Conservation (phyloP, 306 rosid genomes). For the Cicer yamashitae region DNA sequence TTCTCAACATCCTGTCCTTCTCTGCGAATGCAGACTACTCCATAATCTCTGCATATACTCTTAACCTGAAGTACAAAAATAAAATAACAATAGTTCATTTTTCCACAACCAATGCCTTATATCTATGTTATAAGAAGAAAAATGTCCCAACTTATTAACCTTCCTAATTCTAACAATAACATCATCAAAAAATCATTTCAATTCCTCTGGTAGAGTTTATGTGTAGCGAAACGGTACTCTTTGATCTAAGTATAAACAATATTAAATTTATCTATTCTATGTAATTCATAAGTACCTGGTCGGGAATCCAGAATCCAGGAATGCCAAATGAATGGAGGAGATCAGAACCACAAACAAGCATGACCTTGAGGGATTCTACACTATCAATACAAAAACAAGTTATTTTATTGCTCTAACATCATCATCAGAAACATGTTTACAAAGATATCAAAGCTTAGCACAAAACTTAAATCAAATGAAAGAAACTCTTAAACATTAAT, state of each 20-base stretch:
- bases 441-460: slow-evolving; percentile 24
- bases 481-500: background rate
- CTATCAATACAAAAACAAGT: slow-evolving; percentile 39
- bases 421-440: background rate
- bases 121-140: slow-evolving; percentile 3
- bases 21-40: slow-evolving; percentile 49
- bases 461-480: background rate
- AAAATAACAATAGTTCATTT: slow-evolving; percentile 26
- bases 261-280: slow-evolving; percentile 10
- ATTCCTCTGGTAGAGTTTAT: background rate
- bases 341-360: slow-evolving; percentile 96
- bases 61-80: slow-evolving; percentile 32
- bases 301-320: slow-evolving; percentile 80
- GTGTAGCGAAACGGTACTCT: background rate
- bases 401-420: slow-evolving; percentile 27
- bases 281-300: slow-evolving; percentile 61
- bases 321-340: slow-evolving; percentile 75
- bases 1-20: slow-evolving; percentile 51
- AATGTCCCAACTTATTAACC: slow-evolving; percentile 5
- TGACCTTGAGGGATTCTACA: slow-evolving; percentile 78
- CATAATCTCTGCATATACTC: slow-evolving; percentile 50
- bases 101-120: slow-evolving; percentile 24
- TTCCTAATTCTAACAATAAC: slow-evolving; percentile 20
- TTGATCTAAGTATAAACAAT: background rate
- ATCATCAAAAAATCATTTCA: slow-evolving; percentile 17